Evolutionary conservation across 495 filamentous ascomycete species (phyloP), one percentile per base, ranked within the genome.

Genomic region (Neurospora cerealis): DNA sequence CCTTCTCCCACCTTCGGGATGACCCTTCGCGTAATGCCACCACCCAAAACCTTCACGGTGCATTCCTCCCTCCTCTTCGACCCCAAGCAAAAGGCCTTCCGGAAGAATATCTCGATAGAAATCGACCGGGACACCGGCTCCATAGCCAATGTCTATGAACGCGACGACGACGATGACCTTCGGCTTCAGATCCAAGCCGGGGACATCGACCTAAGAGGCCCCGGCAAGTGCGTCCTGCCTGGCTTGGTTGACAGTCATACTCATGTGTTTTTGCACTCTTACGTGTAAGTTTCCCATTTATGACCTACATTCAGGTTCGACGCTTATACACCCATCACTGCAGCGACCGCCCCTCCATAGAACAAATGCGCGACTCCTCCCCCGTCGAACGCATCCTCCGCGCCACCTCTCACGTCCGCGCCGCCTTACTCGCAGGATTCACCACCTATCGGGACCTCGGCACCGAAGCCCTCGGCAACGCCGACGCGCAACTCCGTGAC

Each of bases 361-460:
- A 84, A 72, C 87, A 88, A 74, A 85, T 86, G 86, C 82, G 85
- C 42, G 85, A 87, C 76, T 81, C 86, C 73, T 85, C 82, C 70
- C 62, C 83, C 69, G 81, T 87, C 13, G 86, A 88, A 62, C 79
- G 86, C 41, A 80, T 82, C 10, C 81, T 89, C 69, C 81, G 86
- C 9, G 86, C 86, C 0, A 85, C 84, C 34, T 87, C 86, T 70
- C 85, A 88, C 75, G 85, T 80, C 69, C 83, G 80, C 44, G 79
- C 81, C 21, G 86, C 85, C 3, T 75, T 89, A n/a, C 79, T 87
- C 39, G 86, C 86, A 1, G 86, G 87, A 36, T 88, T 85, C 79
- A 88, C 86, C 3, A 88, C 87, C 9, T 88, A 87, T 77, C 83
- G 87, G 32, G 86, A 88, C 74, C 82, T 89, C 1, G 87, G 87